phyloP scores from a whole-genome alignment of 2,329 filamentous ascomycete genomes.

The Trichoderma simmonsii region DNA sequence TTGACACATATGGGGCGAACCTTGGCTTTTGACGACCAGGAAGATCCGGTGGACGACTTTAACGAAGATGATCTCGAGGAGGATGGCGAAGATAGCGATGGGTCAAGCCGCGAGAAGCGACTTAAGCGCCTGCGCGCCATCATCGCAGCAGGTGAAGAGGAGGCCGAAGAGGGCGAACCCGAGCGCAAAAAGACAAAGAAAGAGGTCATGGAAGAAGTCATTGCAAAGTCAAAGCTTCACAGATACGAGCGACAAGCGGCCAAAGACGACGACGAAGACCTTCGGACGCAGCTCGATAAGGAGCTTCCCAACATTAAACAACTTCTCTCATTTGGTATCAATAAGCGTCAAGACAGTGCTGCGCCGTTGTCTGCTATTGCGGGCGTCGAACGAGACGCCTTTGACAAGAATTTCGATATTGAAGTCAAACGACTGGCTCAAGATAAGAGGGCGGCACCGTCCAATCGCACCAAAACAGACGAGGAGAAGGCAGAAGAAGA shows the following conservation, averaged over 20 bases:
- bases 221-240: slow-evolving; percentile 93
- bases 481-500: slow-evolving; percentile 81
- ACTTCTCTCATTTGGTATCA: slow-evolving; percentile 56
- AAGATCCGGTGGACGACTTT: slow-evolving; percentile 66
- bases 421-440: slow-evolving; percentile 77
- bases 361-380: slow-evolving; percentile 34
- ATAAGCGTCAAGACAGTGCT: slow-evolving; percentile 32
- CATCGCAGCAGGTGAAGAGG: slow-evolving; percentile 44
- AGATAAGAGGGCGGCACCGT: slow-evolving; percentile 80
- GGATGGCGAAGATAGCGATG: slow-evolving; percentile 57
- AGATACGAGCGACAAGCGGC: slow-evolving; percentile 90
- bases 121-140: slow-evolving; percentile 55
- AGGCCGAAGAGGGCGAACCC: slow-evolving; percentile 56
- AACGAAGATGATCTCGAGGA: slow-evolving; percentile 68
- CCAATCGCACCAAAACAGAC: slow-evolving; percentile 84
- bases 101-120: slow-evolving; percentile 51
- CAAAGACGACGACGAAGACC: slow-evolving; percentile 90
- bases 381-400: slow-evolving; percentile 61
- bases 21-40: slow-evolving; percentile 57
- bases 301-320: slow-evolving; percentile 73
- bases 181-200: slow-evolving; percentile 92
- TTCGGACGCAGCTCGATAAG: slow-evolving; percentile 80
- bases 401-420: slow-evolving; percentile 85
- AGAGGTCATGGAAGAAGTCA: slow-evolving; percentile 96
- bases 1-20: slow-evolving; percentile 84